Conservation (phyloP, 2,329 filamentous ascomycete genomes). For the Xylaria sp. region DNA sequence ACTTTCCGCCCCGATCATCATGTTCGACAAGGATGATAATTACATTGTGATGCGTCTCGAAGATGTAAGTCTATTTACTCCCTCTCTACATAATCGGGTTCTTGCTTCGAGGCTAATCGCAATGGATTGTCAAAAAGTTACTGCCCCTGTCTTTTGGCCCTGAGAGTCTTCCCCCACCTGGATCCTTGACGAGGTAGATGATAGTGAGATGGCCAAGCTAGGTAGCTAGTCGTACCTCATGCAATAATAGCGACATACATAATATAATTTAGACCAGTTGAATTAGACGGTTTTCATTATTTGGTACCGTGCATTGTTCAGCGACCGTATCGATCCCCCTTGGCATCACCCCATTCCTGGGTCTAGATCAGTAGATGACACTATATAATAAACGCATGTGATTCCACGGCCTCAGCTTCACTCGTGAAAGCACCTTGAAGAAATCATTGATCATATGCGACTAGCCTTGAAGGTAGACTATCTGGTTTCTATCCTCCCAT, state of each 20-base stretch:
- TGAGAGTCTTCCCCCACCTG: slow-evolving; percentile 61
- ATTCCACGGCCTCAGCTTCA: neutral
- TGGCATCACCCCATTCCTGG: neutral
- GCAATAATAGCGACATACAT: neutral
- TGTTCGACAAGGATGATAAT: slow-evolving; percentile 87
- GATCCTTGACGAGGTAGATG: slow-evolving; percentile 32
- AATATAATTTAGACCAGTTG: neutral
- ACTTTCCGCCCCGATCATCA: slow-evolving; percentile 79
- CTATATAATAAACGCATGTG: neutral
- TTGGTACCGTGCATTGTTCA: neutral
- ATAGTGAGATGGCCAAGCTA: too few species aligned
- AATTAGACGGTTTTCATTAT: neutral
- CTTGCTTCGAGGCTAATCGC: slow-evolving; percentile 21
- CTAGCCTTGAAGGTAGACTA: neutral
- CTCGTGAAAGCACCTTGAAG: neutral
- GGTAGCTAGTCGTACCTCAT: neutral
- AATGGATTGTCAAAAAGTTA: slow-evolving; percentile 60
- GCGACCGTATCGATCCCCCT: neutral
- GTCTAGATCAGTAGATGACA: neutral
- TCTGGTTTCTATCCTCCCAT: neutral
- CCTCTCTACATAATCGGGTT: neutral
- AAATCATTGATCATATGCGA: neutral
- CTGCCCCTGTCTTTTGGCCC: slow-evolving; percentile 76
- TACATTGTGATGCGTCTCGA: slow-evolving; percentile 76
- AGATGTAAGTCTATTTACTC: slow-evolving; percentile 61